Conservation (phyloP, 495 filamentous ascomycete genomes). For the Aspergillus egyptiacus region DNA sequence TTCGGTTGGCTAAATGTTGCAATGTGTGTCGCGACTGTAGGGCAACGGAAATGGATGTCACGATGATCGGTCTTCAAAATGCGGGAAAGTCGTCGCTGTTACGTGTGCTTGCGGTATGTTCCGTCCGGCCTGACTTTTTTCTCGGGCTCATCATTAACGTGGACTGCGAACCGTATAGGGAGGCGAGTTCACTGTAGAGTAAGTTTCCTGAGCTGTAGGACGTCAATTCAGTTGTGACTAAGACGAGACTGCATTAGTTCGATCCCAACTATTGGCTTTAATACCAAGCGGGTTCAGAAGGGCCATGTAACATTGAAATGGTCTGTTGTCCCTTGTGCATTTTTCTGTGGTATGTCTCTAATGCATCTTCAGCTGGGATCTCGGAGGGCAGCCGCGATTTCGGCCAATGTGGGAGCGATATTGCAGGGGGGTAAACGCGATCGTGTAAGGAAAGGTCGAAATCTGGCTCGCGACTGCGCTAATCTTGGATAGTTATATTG, state of each 20-base stretch:
- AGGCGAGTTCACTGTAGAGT: constrained; percentile 98
- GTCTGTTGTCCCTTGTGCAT: constrained; percentile 37
- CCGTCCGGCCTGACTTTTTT: neutral
- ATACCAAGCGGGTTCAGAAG: constrained; percentile 96
- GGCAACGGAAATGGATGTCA: constrained; percentile 99
- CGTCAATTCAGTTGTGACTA: constrained; percentile 27
- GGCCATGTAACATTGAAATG: constrained; percentile 99
- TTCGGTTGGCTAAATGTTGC: constrained; percentile 19
- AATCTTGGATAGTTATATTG: constrained; percentile 65
- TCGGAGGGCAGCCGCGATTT: constrained; percentile 95
- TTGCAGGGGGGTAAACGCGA: constrained; percentile 94
- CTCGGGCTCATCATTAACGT: constrained; percentile 21
- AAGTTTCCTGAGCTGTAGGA: constrained; percentile 44
- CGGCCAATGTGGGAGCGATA: constrained; percentile 99
- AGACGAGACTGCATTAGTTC: constrained; percentile 56
- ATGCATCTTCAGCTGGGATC: constrained; percentile 67
- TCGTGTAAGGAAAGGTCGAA: constrained; percentile 58
- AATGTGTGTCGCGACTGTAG: constrained; percentile 41
- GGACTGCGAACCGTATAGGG: constrained; percentile 50
- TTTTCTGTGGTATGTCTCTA: constrained; percentile 10
- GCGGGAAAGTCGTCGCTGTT: constrained; percentile 95
- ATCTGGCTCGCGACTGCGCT: constrained; percentile 5
- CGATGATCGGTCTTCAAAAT: constrained; percentile 98
- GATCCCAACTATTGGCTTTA: constrained; percentile 97
- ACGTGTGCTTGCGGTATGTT: constrained; percentile 81